A percentile compares a stretch with the other conserved stretches of the same genome.
Conservation (phyloP, 1,284 basidiomycete species). For the Fomitopsis palustris region DNA sequence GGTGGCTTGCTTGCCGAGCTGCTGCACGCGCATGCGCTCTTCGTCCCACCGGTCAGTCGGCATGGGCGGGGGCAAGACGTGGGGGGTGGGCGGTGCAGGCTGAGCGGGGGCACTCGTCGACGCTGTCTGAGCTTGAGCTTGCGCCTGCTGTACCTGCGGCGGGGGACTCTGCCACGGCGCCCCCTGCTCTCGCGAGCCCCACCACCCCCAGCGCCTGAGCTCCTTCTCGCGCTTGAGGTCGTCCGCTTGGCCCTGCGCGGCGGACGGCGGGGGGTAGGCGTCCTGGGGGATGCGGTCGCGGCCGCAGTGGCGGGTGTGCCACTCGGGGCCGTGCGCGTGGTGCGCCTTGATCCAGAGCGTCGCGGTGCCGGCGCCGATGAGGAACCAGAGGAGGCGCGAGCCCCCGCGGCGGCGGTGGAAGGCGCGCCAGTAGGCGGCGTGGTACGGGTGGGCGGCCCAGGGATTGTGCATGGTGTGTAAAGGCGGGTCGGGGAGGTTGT, state of each 20-base stretch:
- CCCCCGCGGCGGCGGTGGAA: constrained; percentile 36
- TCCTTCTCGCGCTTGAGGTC: constrained; percentile 7
- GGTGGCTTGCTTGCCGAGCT: constrained; percentile 30
- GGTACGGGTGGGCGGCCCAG: constrained; percentile 28
- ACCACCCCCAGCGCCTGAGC: constrained; percentile 26
- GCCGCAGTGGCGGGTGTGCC: constrained; percentile 15
- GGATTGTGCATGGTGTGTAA: background rate
- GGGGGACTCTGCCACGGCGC: background rate
- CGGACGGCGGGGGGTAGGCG: constrained; percentile 20
- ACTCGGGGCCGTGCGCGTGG: constrained; percentile 11
- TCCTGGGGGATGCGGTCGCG: constrained; percentile 31
- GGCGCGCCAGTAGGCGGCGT: constrained; percentile 23
- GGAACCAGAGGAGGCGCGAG: constrained; percentile 65
- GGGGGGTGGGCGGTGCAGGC: background rate
- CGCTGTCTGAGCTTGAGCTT: background rate
- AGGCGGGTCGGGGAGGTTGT: background rate
- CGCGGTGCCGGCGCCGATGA: constrained; percentile 52
- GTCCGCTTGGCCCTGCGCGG: constrained; percentile 17
- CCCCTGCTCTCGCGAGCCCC: background rate
- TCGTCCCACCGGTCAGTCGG: constrained; percentile 4
- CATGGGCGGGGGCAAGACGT: constrained; percentile 1
- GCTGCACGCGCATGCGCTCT: background rate
- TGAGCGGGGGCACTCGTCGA: background rate
- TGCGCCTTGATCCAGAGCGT: constrained; percentile 38
- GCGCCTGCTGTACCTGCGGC: background rate